Evolutionary conservation across 2,329 filamentous ascomycete species (phyloP), one percentile per base, ranked within the genome.

Genomic region (Beauveria varroae): DNA sequence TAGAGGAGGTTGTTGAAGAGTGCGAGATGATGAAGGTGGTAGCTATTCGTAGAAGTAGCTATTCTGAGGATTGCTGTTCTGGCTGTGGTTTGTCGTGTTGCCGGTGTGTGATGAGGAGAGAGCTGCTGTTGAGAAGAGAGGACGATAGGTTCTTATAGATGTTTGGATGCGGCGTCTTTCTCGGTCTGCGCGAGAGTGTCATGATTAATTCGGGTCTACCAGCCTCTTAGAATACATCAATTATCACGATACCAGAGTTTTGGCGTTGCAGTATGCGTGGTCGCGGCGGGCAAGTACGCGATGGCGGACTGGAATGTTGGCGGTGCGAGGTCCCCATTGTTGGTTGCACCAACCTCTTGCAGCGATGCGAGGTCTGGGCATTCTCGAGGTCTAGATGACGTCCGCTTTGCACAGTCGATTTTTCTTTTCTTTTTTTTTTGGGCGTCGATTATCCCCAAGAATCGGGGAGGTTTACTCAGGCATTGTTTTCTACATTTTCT

Each of bases 291-390:
- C 10, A 28, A 18, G 14, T 37, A 5, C 8, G 24, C 18, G 57
- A 10, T 37, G 14, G 34, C 47, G 57, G 14, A 59, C 57, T 60
- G 57, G 57, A 60, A 60, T 60, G 57, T 30, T 46, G 57, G 57
- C 49, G 7, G n/a, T 24, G 7, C 37, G 41, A n/a, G 41, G 6
- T 37, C 18, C 22, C 57, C 46, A 52, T 53, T 60, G 57, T 53
- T 54, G 49, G 57, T 37, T 30, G 49, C 57, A 28, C 57, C 57
- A 60, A 28, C 57, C 57, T 54, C 57, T 8, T 20, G 2, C 16
- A 40, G 28, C 50, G 41, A 60, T 60, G 57, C 20, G 12, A 26
- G 28, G 28, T 18, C 10, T 18, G 40, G 24, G 8, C 14, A 49
- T 18, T 26, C 40, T 7, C 8, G 46, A 6, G 54, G 43, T 37